Base-by-base conservation (phyloP, 1,284 basidiomycete species). In the Irpex rosettiformis region DNA sequence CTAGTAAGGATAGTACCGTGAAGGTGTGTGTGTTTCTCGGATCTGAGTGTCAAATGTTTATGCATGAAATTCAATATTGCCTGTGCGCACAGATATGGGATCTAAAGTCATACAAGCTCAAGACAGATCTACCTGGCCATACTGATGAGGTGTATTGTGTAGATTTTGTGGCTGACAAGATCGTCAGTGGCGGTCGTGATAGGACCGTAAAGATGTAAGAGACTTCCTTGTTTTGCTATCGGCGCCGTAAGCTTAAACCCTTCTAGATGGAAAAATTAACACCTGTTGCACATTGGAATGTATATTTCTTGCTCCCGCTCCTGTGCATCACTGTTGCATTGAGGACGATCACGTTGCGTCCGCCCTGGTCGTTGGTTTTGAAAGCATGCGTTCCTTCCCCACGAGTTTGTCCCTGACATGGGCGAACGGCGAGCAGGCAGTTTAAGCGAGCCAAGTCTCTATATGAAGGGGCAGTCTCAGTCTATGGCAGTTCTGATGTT, bases 111-210 rank as follows among this genome's bases (percentile, higher is more conserved):
- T 93, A 93, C 75, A 97, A 97, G 74, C 88, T 98, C 64, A 89
- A 93, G 68, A 87, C 85, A 2, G 96, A 99, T 72, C 82, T 99
- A 24, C 94, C 96, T 0, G 97, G 96, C 2, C 97, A 99, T 70
- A 92, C 91, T 0, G 96, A 99, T 69, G 97, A 99, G 72, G 96
- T 99, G 25, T 98, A 98, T 76, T 99, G 96, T 69, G 96, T 99
- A 21, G 95, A 97, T 72, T 97, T 96, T 70, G 94, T 97, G 0
- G 96, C 95, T 1, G 96, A 99, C 77, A 98, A 98, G 73, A 85
- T 98, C 29, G 95, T 98, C 61, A 96, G 94, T 70, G 97, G 96
- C 11, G 96, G 97, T 30, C 75, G 84, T 37, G 89, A 91, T 71
- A 77, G 80, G 51, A 83, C 79, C 21, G 79, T 91, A 1, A 91